Conservation (phyloP, 2,329 filamentous ascomycete species). For the Fusarium drepaniforme region DNA sequence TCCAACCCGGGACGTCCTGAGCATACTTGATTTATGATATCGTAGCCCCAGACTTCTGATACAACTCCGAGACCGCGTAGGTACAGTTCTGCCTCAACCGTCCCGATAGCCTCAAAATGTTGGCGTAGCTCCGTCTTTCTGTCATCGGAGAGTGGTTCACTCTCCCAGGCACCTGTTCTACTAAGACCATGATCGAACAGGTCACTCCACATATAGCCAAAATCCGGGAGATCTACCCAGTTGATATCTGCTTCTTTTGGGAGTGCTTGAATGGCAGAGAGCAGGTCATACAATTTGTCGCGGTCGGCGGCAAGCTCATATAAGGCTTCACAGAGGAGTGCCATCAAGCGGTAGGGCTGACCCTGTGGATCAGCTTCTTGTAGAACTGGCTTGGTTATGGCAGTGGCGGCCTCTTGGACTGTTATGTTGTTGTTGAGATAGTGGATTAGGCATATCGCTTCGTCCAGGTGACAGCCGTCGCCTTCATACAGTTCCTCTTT, state of each 20-base stretch:
- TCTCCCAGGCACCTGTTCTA: neutral
- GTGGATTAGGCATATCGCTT: neutral
- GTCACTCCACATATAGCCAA: constrained; percentile 1
- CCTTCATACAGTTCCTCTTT: neutral
- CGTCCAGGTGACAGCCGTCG: neutral
- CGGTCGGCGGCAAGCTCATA: neutral
- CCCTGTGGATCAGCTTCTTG: neutral
- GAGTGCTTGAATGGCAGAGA: neutral
- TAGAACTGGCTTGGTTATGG: constrained; percentile 1
- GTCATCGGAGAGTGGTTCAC: neutral
- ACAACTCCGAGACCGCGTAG: neutral
- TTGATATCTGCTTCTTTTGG: neutral
- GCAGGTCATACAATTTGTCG: neutral
- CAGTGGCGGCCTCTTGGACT: neutral
- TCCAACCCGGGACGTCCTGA: fast-evolving
- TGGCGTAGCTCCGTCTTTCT: neutral
- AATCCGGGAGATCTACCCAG: neutral
- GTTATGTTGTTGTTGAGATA: constrained; percentile 8
- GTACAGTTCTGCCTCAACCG: constrained; percentile 10
- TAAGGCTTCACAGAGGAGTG: neutral
- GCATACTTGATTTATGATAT: constrained; percentile 5
- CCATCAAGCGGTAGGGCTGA: neutral
- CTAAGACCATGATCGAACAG: neutral
- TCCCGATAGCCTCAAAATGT: neutral
- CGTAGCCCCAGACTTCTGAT: neutral